Evolutionary conservation across 2,329 filamentous ascomycete species (phyloP).

Genomic region (Aurifilum marmelostoma): DNA sequence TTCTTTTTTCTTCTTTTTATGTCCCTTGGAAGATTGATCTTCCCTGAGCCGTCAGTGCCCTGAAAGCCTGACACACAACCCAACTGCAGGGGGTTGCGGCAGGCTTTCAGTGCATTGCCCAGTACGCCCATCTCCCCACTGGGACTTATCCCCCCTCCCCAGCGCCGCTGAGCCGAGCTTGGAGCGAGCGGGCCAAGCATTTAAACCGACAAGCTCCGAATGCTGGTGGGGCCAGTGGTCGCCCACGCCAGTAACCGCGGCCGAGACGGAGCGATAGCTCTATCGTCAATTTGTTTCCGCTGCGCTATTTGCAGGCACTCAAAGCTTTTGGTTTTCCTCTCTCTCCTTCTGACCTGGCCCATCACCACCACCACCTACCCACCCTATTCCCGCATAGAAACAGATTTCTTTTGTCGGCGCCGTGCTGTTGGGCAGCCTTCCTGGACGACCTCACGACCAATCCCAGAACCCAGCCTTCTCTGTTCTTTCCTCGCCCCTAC

Average conservation of each 20-base stretch:
- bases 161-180: slow-evolving; percentile 22
- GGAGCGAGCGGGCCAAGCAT: slow-evolving; percentile 25
- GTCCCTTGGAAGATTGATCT: slow-evolving; percentile 5
- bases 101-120: neutral
- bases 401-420: slow-evolving; percentile 29
- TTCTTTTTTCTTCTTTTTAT: too few species aligned
- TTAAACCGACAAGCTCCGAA: slow-evolving; percentile 30
- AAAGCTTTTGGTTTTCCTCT: neutral
- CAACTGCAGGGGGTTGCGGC: neutral
- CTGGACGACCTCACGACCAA: slow-evolving; percentile 29
- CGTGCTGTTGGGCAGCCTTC: slow-evolving; percentile 24
- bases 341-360: slow-evolving; percentile 28
- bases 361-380: neutral
- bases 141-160: neutral
- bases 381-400: neutral
- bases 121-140: neutral
- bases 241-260: slow-evolving; percentile 8
- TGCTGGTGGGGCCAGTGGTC: slow-evolving; percentile 7
- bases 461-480: neutral
- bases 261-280: slow-evolving; percentile 16
- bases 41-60: neutral
- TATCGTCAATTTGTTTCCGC: slow-evolving; percentile 36
- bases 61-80: neutral
- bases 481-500: neutral
- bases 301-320: slow-evolving; percentile 39